Conservation (phyloP, 139 green algal species). For the Yamagishiella unicocca region DNA sequence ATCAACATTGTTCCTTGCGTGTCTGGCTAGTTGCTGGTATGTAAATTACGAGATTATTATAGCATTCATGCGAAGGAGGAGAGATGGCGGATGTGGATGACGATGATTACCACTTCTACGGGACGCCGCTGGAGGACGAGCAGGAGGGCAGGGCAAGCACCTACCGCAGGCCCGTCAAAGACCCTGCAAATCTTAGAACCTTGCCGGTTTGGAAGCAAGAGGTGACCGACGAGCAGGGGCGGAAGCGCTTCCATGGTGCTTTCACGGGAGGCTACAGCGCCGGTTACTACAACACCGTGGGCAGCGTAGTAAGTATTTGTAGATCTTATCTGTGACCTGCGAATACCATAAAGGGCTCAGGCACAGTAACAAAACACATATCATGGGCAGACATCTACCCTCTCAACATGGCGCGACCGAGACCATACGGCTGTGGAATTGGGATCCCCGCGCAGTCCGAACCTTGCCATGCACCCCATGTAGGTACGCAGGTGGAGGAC, state of each 20-base stretch:
- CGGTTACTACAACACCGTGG: conserved; percentile 97
- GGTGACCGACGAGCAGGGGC: conserved; percentile 85
- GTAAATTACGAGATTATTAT: neutral
- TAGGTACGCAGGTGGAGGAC: too few relatives aligned
- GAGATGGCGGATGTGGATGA: conserved; percentile 53
- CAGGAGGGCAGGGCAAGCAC: conserved; percentile 51
- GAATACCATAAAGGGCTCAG: too few relatives aligned
- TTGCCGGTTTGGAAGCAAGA: conserved; percentile 80
- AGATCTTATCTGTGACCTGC: too few relatives aligned
- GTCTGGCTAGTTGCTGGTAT: too few relatives aligned
- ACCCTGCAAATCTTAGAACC: conserved; percentile 49
- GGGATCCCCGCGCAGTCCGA: too few relatives aligned
- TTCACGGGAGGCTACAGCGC: conserved; percentile 96
- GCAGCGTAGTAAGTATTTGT: conserved; percentile 79
- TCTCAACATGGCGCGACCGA: too few relatives aligned
- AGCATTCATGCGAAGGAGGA: neutral
- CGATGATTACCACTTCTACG: conserved; percentile 81
- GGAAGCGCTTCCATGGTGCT: conserved; percentile 91
- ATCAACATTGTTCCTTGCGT: too few relatives aligned
- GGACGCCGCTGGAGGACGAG: conserved; percentile 77
- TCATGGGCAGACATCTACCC: too few relatives aligned
- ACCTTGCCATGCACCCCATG: too few relatives aligned
- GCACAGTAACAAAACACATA: too few relatives aligned
- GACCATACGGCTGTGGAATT: too few relatives aligned
- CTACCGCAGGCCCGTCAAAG: conserved; percentile 58